Evolutionary conservation across 2,329 filamentous ascomycete genomes (phyloP), one percentile per base, ranked within the genome.

Genomic region (Colletotrichum sp.): DNA sequence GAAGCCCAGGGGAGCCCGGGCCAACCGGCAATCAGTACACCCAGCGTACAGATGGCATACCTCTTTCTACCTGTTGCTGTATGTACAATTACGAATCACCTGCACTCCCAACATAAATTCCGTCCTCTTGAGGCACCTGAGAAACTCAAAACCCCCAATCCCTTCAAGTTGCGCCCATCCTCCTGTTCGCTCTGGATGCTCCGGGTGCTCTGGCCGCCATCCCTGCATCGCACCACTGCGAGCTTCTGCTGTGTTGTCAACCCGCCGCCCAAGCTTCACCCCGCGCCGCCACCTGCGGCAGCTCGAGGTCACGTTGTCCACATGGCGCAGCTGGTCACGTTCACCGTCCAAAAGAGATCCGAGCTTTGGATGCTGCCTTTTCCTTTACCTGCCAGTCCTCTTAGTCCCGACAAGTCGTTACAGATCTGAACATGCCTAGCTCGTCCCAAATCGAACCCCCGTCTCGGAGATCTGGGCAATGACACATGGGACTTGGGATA

Each of bases 291-390:
- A 43, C 61, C 43, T 66, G 56, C 55, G 69, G 52, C 69, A 64
- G 32, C 38, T 61, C 24, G 34, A 48, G 73, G 73, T 76, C 70
- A 76, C 73, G 70, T 76, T 72, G 32, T 18, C 58, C 56, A 38
- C 73, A 43, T 26, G 69, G 36, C 73, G 73, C 70, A 28, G 64
- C 43, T n/a, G 43, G 73, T 76, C 70, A 76, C 73, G 70, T 73
- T 76, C 64, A 36, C 55, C 26, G 56, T n/a, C 36, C 38, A 21
- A 62, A 28, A 13, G 67, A 48, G 32, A 67, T 64, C 70, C 70
- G 73, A 67, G 62, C 64, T 56, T 36, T n/a, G 43, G 43, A 52
- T 52, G n/a, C 43, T 52, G 43, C 16, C 36, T 38, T 48, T 12
- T 12, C 18, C 38, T 48, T 48, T 48, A 48, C 38, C 43, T 52